Evolutionary conservation across 2,329 filamentous ascomycete genomes (phyloP), one percentile per base, ranked within the genome.

Genomic region (Fusarium fracticaudum): DNA sequence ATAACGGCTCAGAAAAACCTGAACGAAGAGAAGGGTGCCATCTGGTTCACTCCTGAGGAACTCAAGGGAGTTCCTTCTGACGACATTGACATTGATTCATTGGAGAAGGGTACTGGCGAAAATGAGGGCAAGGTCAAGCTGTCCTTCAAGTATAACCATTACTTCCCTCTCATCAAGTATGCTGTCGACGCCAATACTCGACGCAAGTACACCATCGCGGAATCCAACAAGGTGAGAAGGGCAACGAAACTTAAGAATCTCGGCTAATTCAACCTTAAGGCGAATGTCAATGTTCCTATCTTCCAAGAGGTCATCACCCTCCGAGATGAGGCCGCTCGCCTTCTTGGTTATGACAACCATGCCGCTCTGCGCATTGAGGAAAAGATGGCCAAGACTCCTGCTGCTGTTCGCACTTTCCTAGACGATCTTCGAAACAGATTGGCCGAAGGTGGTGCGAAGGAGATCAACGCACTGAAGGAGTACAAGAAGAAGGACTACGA

Each of bases 71-170:
- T 95, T 24, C 93, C 93, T 0, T 83, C 88, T 24, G 93, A 96
- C 80, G 89, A 94, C 13, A 77, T 94, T 17, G 86, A 89, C 29
- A 75, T 94, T 6, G 85, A 87, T 18, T 85, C 85, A 5, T 84
- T 95, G 63, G 91, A 93, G 81, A 93, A 94, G 83, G 94, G 94
- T 38, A 90, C 90, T 12, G 89, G 87, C 6, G 91, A 91, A 71
- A 92, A 93, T 68, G 92, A 93, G 80, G 91, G 93, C 74, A 93
- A 94, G 80, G 85, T 94, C 77, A 92, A 90, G 82, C 85, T 96
- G 45, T 91, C 90, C 11, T 96, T 95, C 87, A 96, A 96, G 84
- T 96, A 96, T 81, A 93, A 93, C 4, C 93, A 95, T 80, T 87
- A 94, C 43, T 93, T 94, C 83, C 93, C 93, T 1, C 88, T 92